Evolutionary conservation across 495 filamentous ascomycete genomes (phyloP).

Genomic region (Aspergillus kassunensis): DNA sequence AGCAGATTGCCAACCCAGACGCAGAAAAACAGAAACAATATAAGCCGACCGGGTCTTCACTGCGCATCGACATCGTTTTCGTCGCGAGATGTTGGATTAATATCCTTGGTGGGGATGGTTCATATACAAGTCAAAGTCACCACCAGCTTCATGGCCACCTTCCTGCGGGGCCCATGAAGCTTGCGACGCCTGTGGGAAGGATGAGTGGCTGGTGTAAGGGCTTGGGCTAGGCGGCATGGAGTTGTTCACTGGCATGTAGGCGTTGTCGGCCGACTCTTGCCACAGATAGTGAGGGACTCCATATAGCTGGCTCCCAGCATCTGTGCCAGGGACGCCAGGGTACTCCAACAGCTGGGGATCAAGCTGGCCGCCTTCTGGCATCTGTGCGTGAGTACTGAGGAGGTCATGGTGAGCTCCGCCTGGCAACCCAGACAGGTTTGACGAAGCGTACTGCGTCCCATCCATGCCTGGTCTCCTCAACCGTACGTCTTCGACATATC

Average conservation of each 20-base stretch:
- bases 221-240: conserved; percentile 12
- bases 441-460: conserved; percentile 28
- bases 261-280: conserved; percentile 17
- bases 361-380: conserved; percentile 29
- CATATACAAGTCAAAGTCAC: conserved; percentile 22
- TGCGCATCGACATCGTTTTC: conserved; percentile 15
- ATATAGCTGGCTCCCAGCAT: conserved; percentile 10
- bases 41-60: conserved; percentile 2
- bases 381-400: conserved; percentile 34
- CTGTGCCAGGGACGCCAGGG: conserved; percentile 15
- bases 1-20: background rate
- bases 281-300: conserved; percentile 17
- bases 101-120: conserved; percentile 14
- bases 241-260: conserved; percentile 15
- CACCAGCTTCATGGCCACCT: conserved; percentile 9
- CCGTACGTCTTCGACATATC: conserved; percentile 27
- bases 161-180: conserved; percentile 18
- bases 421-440: conserved; percentile 48
- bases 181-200: conserved; percentile 11
- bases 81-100: background rate
- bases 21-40: conserved; percentile 1
- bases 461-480: conserved; percentile 29
- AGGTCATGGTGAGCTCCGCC: conserved; percentile 53
- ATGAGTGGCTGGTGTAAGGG: background rate
- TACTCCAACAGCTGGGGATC: conserved; percentile 44